These are phyloP conservation scores for Tephrocybe sp. DNA, from an alignment of 768 basidiomycete species.

Conservation along the genomic window DNA sequence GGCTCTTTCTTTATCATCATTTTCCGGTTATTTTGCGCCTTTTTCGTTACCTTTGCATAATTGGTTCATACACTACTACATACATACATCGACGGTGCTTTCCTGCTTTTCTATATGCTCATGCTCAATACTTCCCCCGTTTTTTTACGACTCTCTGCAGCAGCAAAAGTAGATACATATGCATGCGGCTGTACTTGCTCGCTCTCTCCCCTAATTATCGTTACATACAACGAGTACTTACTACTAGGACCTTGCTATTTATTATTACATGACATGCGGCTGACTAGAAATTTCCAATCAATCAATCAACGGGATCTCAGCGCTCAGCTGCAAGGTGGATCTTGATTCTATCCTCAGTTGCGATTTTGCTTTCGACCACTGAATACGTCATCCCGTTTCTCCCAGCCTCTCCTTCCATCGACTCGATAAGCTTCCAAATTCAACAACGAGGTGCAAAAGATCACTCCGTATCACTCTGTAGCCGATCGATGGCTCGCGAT, in stretches of 20 bases:
- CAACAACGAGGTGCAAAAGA: too few species aligned
- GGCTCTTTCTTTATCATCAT: slow-evolving; percentile 9
- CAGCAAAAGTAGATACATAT: slow-evolving; percentile 18
- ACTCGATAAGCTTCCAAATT: too few species aligned
- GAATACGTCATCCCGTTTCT: too few species aligned
- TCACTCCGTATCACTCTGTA: background rate
- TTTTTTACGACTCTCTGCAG: background rate
- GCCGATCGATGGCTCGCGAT: background rate
- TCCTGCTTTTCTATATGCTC: slow-evolving; percentile 12
- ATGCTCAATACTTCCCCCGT: slow-evolving; percentile 3
- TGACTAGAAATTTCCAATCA: too few species aligned
- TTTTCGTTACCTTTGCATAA: slow-evolving; percentile 5
- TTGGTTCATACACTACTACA: slow-evolving; percentile 8
- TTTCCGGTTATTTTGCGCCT: background rate
- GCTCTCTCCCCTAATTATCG: slow-evolving; percentile 10
- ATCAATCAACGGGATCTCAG: too few species aligned
- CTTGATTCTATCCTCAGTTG: too few species aligned
- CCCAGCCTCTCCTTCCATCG: too few species aligned
- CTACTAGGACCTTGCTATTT: slow-evolving; percentile 1
- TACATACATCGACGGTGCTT: slow-evolving; percentile 12
- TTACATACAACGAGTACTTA: slow-evolving; percentile 5
- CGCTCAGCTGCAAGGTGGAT: too few species aligned
- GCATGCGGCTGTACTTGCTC: slow-evolving; percentile 10
- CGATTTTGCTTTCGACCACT: too few species aligned
- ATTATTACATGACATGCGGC: background rate